phyloP scores from a whole-genome alignment of 371 early-diverging fungal species.

The Apophysomyces ossiformis region DNA sequence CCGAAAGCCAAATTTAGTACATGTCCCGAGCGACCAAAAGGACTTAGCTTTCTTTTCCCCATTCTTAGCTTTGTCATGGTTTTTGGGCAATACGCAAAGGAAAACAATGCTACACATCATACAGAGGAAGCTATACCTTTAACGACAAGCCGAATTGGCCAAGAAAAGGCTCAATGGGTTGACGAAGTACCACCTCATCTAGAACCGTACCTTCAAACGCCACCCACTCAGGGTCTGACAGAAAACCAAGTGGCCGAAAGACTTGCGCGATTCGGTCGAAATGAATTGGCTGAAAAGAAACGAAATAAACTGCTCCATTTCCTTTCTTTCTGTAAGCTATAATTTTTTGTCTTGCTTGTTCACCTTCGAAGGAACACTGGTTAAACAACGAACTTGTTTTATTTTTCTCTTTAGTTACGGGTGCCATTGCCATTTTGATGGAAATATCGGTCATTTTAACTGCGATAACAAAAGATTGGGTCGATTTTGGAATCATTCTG shows the following conservation, averaged over 20 bases:
- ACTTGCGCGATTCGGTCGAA: conserved; percentile 67
- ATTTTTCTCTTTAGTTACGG: conserved; percentile 56
- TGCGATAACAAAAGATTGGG: conserved; percentile 74
- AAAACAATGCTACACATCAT: neutral
- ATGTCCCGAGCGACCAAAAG: too few species aligned
- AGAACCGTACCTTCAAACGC: conserved; percentile 73
- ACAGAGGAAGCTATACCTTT: neutral
- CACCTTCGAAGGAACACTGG: too few species aligned
- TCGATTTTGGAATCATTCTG: conserved; percentile 88
- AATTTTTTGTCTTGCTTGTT: too few species aligned
- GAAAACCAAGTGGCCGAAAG: conserved; percentile 62
- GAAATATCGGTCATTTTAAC: conserved; percentile 78
- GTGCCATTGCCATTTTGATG: conserved; percentile 88
- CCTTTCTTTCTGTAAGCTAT: conserved; percentile 71
- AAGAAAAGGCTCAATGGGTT: conserved; percentile 24
- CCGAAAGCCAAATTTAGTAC: too few species aligned
- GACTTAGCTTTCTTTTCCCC: too few species aligned
- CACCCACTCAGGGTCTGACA: conserved; percentile 67
- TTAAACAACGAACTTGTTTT: neutral
- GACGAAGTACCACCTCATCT: conserved; percentile 76
- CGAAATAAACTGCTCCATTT: conserved; percentile 87
- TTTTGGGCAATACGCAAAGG: neutral
- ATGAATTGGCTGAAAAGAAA: conserved; percentile 82
- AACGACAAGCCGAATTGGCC: neutral
- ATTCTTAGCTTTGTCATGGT: neutral